Conservation (phyloP, 2,329 filamentous ascomycete genomes). For the Cordyceps tenuipes region DNA sequence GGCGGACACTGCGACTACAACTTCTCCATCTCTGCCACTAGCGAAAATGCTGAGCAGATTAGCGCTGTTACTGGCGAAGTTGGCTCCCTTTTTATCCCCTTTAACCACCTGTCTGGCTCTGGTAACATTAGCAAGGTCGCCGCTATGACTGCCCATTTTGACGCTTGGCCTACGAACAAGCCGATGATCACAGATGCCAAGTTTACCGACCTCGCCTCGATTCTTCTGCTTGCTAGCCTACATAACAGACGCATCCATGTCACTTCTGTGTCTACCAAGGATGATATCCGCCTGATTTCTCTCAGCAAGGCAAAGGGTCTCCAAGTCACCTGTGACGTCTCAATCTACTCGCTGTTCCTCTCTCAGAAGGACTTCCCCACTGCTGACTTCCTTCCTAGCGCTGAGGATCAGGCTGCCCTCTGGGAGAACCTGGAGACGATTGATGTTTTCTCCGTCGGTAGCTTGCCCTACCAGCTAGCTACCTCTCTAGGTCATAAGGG, state of each 20-base stretch:
- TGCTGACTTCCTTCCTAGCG: constrained; percentile 57
- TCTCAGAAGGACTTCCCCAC: constrained; percentile 62
- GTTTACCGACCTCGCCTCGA: constrained; percentile 71
- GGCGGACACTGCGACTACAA: constrained; percentile 71
- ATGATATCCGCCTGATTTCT: constrained; percentile 69
- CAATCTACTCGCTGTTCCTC: constrained; percentile 71
- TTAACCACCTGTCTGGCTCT: constrained; percentile 70
- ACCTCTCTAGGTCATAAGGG: constrained; percentile 43
- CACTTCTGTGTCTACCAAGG: constrained; percentile 68
- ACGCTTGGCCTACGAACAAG: constrained; percentile 68
- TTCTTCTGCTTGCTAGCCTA: constrained; percentile 67
- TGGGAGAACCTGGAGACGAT: constrained; percentile 68
- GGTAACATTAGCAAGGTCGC: constrained; percentile 80
- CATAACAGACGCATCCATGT: constrained; percentile 73
- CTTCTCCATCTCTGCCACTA: constrained; percentile 67
- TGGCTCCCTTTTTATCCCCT: constrained; percentile 73
- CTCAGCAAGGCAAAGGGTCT: constrained; percentile 75
- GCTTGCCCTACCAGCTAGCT: constrained; percentile 68
- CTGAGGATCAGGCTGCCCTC: constrained; percentile 60
- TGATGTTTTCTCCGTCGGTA: constrained; percentile 72
- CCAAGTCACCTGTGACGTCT: constrained; percentile 74
- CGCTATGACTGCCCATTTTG: constrained; percentile 70
- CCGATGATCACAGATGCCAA: constrained; percentile 76
- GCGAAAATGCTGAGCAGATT: constrained; percentile 66
- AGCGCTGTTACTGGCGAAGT: constrained; percentile 64